Evolutionary conservation across 73 alveolate genomes (phyloP).

Genomic region (Paramecium primaurelia): DNA sequence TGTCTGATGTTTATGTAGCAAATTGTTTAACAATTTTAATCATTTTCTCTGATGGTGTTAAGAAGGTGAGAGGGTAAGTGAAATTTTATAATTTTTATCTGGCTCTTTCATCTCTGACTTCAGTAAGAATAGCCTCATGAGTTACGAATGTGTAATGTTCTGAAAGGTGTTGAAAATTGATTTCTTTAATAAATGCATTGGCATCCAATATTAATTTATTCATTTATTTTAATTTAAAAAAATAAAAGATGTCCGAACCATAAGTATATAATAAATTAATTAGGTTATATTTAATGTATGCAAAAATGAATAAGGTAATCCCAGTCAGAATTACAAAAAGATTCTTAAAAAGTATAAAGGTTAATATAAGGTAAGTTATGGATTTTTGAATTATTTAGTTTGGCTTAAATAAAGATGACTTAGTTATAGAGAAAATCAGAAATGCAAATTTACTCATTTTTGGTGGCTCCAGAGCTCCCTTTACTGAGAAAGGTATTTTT

Average conservation of each 20-base stretch:
- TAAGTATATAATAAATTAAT: neutral
- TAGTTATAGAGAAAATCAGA: slow-evolving; percentile 66
- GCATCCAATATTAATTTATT: slow-evolving; percentile 56
- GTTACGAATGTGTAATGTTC: slow-evolving; percentile 34
- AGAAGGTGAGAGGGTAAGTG: neutral
- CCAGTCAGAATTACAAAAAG: slow-evolving; percentile 48
- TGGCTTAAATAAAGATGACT: slow-evolving; percentile 56
- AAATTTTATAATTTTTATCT: slow-evolving; percentile 35
- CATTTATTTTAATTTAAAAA: neutral
- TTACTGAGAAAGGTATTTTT: slow-evolving; percentile 56
- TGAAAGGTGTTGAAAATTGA: slow-evolving; percentile 49
- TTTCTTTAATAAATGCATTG: slow-evolving; percentile 55
- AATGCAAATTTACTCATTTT: slow-evolving; percentile 70
- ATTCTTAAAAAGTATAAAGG: slow-evolving; percentile 55
- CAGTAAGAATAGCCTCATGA: slow-evolving; percentile 21
- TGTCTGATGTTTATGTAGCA: slow-evolving; percentile 52
- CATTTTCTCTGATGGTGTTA: slow-evolving; percentile 19
- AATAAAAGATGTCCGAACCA: slow-evolving; percentile 29
- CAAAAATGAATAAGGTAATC: slow-evolving; percentile 57
- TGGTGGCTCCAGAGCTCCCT: slow-evolving; percentile 77
- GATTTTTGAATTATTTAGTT: neutral
- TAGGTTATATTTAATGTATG: slow-evolving; percentile 57
- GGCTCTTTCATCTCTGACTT: slow-evolving; percentile 55
- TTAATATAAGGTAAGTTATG: slow-evolving; percentile 46
- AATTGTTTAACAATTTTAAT: slow-evolving; percentile 20